These are phyloP conservation scores for Acrocalymma vagum DNA, from an alignment of 2,329 filamentous ascomycete genomes.

Conservation along the genomic window DNA sequence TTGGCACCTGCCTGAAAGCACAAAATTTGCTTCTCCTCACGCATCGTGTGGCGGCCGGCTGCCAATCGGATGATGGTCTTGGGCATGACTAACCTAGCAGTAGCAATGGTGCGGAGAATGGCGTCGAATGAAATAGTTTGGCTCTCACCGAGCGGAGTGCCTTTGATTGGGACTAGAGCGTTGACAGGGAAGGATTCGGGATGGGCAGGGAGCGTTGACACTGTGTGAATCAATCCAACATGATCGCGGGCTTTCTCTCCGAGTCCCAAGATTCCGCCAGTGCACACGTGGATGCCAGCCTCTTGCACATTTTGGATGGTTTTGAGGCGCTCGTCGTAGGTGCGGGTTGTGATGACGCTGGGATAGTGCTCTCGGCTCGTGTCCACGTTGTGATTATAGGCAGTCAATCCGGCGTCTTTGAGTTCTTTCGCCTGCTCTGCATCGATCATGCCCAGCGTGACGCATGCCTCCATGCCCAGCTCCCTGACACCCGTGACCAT, in stretches of 20 bases:
- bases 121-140: conserved; percentile 78
- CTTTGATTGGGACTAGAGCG: conserved; percentile 88
- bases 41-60: conserved; percentile 83
- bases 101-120: conserved; percentile 83
- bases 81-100: conserved; percentile 83
- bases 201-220: conserved; percentile 80
- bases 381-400: conserved; percentile 95
- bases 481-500: conserved; percentile 85
- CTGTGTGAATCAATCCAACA: conserved; percentile 83
- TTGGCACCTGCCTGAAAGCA: conserved; percentile 94
- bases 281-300: conserved; percentile 89
- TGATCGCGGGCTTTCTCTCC: conserved; percentile 83
- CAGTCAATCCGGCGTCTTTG: conserved; percentile 83
- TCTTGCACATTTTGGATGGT: conserved; percentile 83
- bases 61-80: conserved; percentile 86
- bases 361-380: conserved; percentile 91
- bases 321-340: conserved; percentile 85
- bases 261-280: conserved; percentile 85
- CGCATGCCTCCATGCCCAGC: conserved; percentile 89
- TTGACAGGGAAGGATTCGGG: conserved; percentile 94
- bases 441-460: conserved; percentile 95
- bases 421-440: conserved; percentile 80
- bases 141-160: conserved; percentile 80
- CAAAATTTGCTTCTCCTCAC: conserved; percentile 86
- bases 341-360: conserved; percentile 82